Evolutionary conservation across 257 asterid genomes (phyloP).

Genomic region (Penstemon davidsonii): DNA sequence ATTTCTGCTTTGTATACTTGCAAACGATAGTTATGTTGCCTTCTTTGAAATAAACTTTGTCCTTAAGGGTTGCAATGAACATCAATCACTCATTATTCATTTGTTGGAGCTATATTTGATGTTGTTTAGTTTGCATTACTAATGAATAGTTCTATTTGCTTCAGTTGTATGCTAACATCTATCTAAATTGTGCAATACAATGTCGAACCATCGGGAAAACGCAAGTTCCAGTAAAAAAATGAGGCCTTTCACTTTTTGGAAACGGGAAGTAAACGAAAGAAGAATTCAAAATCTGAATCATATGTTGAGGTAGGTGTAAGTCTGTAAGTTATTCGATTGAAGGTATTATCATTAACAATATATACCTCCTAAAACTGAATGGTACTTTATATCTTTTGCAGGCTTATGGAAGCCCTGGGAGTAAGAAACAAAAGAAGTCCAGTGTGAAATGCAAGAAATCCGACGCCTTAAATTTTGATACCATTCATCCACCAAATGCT

Average conservation of each 20-base stretch:
- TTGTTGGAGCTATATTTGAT: too few relatives aligned
- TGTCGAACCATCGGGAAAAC: constrained; percentile 38
- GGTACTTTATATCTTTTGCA: constrained; percentile 13
- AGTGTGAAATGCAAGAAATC: constrained; percentile 32
- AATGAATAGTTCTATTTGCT: too few relatives aligned
- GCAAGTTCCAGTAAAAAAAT: constrained; percentile 40
- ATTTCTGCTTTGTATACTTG: too few relatives aligned
- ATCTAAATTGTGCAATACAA: constrained; percentile 37
- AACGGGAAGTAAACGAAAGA: constrained; percentile 39
- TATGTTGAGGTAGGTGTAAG: constrained; percentile 30
- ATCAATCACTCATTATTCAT: too few relatives aligned
- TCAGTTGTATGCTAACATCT: too few relatives aligned
- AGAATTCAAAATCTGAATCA: constrained; percentile 28
- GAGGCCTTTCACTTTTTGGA: constrained; percentile 47
- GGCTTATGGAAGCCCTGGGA: constrained; percentile 32
- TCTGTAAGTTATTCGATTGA: background rate
- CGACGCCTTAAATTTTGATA: background rate
- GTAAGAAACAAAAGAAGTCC: constrained; percentile 30
- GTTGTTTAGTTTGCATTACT: too few relatives aligned
- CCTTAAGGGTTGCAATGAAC: too few relatives aligned
- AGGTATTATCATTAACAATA: background rate
- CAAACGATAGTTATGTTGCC: too few relatives aligned
- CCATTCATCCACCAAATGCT: background rate
- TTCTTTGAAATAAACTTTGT: too few relatives aligned
- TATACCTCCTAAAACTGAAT: background rate